Evolutionary conservation across 2,329 filamentous ascomycete genomes (phyloP).

Genomic region (Tolypocladium amazonense): DNA sequence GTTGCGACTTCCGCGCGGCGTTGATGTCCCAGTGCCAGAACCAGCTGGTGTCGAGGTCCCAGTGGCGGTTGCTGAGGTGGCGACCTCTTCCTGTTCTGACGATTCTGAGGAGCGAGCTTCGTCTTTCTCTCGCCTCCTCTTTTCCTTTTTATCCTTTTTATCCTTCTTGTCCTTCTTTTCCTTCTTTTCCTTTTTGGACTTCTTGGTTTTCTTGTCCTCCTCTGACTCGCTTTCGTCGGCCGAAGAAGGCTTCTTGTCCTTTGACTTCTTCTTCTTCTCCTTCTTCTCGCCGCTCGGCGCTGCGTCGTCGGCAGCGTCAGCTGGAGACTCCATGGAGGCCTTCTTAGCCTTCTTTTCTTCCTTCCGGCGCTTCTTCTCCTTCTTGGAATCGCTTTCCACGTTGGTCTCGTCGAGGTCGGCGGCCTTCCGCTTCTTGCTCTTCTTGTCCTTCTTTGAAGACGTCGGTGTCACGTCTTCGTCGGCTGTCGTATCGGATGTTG

Average conservation of each 20-base stretch:
- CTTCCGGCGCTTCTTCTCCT: conserved; percentile 25
- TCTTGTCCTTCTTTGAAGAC: conserved; percentile 30
- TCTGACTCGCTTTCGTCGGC: conserved; percentile 4
- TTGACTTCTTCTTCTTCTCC: conserved; percentile 13
- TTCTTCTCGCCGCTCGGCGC: conserved; percentile 9
- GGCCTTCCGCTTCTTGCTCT: conserved; percentile 38
- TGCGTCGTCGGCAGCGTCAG: conserved; percentile 9
- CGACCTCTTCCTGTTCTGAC: conserved; percentile 1
- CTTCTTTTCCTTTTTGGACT: conserved; percentile 30
- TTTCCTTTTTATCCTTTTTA: conserved; percentile 32
- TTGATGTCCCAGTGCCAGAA: conserved; percentile 33
- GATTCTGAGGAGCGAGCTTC: conserved; percentile 13
- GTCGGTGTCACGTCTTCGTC: conserved; percentile 10
- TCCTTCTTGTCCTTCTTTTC: conserved; percentile 34
- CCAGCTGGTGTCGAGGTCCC: conserved; percentile 26
- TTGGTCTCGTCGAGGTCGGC: conserved; percentile 23
- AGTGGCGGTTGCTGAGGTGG: conserved; percentile 18
- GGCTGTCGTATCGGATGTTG: conserved; percentile 5
- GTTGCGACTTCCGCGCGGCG: conserved; percentile 49
- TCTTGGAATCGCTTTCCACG: conserved; percentile 13
- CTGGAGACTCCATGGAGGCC: background rate
- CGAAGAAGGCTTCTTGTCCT: conserved; percentile 4
- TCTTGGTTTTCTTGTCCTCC: conserved; percentile 19
- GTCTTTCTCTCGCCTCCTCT: conserved; percentile 34
- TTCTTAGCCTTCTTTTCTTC: conserved; percentile 25